phyloP scores from a whole-genome alignment of 1,284 basidiomycete species.

The Ceraceosorus bombacis region DNA sequence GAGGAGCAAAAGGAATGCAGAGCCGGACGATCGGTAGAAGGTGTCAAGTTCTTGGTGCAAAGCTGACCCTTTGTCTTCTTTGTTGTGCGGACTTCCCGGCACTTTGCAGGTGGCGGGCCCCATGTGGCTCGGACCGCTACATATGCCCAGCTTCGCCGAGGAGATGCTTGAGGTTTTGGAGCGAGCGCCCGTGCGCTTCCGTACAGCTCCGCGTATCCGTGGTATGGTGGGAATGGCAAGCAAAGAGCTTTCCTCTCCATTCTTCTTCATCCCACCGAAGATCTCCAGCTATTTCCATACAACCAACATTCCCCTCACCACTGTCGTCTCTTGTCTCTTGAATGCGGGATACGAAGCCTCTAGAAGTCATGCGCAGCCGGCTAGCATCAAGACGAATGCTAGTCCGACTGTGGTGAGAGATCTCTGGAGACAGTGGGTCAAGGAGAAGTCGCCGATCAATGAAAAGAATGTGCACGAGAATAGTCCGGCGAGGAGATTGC shows the following conservation, averaged over 20 bases:
- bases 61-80: neutral
- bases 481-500: constrained; percentile 61
- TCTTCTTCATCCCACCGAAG: constrained; percentile 84
- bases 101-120: constrained; percentile 69
- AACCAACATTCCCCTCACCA: constrained; percentile 23
- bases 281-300: constrained; percentile 76
- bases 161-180: constrained; percentile 68
- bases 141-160: constrained; percentile 66
- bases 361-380: constrained; percentile 77
- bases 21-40: constrained; percentile 52
- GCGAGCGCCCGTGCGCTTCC: constrained; percentile 57
- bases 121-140: constrained; percentile 89
- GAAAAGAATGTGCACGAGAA: constrained; percentile 56
- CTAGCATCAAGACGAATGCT: constrained; percentile 85
- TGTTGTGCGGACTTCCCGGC: neutral
- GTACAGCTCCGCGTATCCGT: constrained; percentile 75
- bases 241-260: constrained; percentile 68
- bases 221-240: constrained; percentile 88
- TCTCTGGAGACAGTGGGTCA: constrained; percentile 71
- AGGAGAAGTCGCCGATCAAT: constrained; percentile 63
- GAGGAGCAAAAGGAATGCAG: too few species aligned
- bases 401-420: constrained; percentile 68
- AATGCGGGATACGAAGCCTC: constrained; percentile 77
- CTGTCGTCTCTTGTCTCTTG: constrained; percentile 64
- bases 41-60: constrained; percentile 42